Evolutionary conservation across 257 asterid species (phyloP).

Genomic region (Penstemon newberryi): DNA sequence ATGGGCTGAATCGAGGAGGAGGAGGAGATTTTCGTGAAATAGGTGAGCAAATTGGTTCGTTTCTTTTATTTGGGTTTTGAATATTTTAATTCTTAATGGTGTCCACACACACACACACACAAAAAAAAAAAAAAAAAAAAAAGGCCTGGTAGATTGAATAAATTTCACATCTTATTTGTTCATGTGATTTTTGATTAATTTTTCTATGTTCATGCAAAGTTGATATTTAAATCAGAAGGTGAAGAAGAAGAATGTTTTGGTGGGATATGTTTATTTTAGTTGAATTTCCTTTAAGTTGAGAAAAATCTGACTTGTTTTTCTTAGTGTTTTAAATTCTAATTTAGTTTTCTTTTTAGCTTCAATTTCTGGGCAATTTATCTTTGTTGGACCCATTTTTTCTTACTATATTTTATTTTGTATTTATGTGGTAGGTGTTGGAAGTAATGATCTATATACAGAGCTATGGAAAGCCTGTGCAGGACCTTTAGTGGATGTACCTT

Average conservation of each 20-base stretch:
- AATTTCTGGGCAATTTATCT: constrained; percentile 2
- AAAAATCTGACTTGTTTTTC: not conserved
- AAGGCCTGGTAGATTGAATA: constrained; percentile 9
- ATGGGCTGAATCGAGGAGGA: constrained; percentile 19
- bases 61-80: constrained; percentile 27
- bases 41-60: constrained; percentile 36
- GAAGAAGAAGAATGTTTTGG: constrained; percentile 9
- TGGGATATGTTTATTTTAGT: constrained; percentile 1
- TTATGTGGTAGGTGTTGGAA: constrained; percentile 2
- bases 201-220: constrained; percentile 28
- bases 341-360: not conserved
- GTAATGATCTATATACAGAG: constrained; percentile 49
- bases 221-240: not conserved
- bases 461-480: constrained; percentile 95
- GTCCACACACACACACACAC: not conserved
- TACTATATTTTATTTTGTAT: not conserved
- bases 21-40: constrained; percentile 43
- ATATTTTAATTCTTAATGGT: constrained; percentile 12
- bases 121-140: not conserved
- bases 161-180: not conserved
- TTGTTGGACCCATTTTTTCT: constrained; percentile 2
- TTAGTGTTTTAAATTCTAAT: no score
- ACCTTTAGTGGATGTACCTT: constrained; percentile 74
- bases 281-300: not conserved
- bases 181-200: not conserved